A percentile compares a stretch with the other conserved stretches of the same genome.
Evolutionary conservation across 306 rosid species (phyloP).

Genomic region (Fragaria nilgerrensis): DNA sequence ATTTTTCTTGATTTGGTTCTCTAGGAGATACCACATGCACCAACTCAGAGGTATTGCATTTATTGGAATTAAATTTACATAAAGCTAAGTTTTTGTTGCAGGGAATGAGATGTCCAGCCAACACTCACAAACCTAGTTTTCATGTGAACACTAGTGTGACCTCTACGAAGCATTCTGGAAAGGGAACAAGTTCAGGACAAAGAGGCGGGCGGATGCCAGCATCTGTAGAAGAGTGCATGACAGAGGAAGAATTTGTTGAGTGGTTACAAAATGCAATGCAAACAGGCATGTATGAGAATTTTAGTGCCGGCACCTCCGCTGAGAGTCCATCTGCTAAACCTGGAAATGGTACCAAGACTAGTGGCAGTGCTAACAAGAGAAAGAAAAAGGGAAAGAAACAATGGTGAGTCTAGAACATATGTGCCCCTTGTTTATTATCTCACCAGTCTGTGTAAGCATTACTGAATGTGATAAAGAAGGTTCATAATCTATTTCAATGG

Average conservation of each 20-base stretch:
- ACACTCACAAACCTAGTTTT: constrained; percentile 93
- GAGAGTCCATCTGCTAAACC: constrained; percentile 61
- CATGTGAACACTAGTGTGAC: constrained; percentile 86
- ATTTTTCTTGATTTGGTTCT: background rate
- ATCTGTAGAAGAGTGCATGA: constrained; percentile 71
- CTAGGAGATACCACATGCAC: background rate
- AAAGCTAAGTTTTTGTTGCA: constrained; percentile 37
- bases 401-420: constrained; percentile 41
- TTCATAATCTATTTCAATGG: constrained; percentile 25
- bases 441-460: constrained; percentile 25
- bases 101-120: constrained; percentile 97
- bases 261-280: constrained; percentile 89
- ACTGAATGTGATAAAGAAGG: constrained; percentile 21
- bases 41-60: background rate
- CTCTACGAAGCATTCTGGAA: constrained; percentile 66
- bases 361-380: constrained; percentile 54
- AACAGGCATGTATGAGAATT: constrained; percentile 65
- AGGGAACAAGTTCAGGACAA: constrained; percentile 77
- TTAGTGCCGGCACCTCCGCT: constrained; percentile 35
- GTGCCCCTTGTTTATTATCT: constrained; percentile 14
- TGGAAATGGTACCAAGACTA: constrained; percentile 51
- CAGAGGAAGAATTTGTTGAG: constrained; percentile 86
- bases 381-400: constrained; percentile 87
- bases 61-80: background rate
- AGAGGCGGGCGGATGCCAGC: constrained; percentile 64